A percentile compares a stretch with the other conserved stretches of the same genome.
Conservation (phyloP, 2,329 filamentous ascomycete genomes). For the Xylaria sp. region DNA sequence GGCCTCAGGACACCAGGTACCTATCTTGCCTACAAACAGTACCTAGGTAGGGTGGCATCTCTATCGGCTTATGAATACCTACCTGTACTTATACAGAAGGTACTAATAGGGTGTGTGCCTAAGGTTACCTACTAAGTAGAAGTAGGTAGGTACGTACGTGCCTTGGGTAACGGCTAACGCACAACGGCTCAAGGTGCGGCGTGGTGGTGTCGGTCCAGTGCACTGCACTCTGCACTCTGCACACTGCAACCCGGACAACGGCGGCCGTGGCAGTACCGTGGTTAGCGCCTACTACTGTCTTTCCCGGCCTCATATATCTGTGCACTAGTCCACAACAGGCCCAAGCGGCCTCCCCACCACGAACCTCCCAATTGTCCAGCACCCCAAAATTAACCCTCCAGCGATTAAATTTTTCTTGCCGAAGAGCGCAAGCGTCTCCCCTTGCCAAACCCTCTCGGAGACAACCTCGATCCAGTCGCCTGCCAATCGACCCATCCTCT, state of each 20-base stretch:
- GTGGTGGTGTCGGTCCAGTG: too few relatives aligned
- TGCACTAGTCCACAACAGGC: slow-evolving; percentile 11
- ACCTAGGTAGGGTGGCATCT: too few relatives aligned
- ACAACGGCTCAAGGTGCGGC: too few relatives aligned
- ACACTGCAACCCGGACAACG: neutral
- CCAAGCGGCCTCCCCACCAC: slow-evolving; percentile 30
- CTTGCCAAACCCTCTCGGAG: slow-evolving; percentile 34
- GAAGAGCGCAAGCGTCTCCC: slow-evolving; percentile 38
- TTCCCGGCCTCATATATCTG: neutral
- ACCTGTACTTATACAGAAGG: too few relatives aligned
- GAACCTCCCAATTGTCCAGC: slow-evolving; percentile 33
- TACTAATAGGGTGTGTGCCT: too few relatives aligned
- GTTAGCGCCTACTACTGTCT: neutral
- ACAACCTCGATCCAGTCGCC: slow-evolving; percentile 31
- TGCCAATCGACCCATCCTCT: slow-evolving; percentile 32
- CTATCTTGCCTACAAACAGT: too few relatives aligned
- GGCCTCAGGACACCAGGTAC: too few relatives aligned
- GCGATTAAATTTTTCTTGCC: slow-evolving; percentile 38
- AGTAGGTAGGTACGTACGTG: too few relatives aligned
- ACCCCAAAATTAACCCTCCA: slow-evolving; percentile 32
- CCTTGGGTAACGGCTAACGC: too few relatives aligned
- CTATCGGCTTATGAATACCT: too few relatives aligned
- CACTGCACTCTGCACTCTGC: too few relatives aligned
- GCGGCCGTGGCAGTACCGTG: neutral
- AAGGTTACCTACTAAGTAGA: too few relatives aligned